phyloP scores from a whole-genome alignment of 2,329 filamentous ascomycete species.

The Capronia coronata region DNA sequence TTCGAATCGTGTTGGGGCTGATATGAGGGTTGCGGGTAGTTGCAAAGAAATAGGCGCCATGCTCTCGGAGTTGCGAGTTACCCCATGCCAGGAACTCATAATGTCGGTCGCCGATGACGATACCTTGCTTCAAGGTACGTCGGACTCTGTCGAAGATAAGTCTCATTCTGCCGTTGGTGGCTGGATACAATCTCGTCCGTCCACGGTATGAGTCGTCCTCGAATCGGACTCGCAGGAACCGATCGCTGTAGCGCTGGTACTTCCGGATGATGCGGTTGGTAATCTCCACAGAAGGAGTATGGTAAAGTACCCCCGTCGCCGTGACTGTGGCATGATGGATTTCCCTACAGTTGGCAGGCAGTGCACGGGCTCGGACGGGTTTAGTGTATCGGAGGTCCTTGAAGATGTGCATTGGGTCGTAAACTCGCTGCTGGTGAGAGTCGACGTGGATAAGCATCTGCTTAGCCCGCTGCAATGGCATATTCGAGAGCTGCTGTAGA shows the following conservation, averaged over 20 bases:
- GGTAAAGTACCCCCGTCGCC: slow-evolving; percentile 73
- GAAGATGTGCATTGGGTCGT: slow-evolving; percentile 69
- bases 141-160: slow-evolving; percentile 69
- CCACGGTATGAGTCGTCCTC: slow-evolving; percentile 62
- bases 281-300: slow-evolving; percentile 71
- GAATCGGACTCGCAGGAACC: slow-evolving; percentile 85
- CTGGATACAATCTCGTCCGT: slow-evolving; percentile 55
- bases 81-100: slow-evolving; percentile 92
- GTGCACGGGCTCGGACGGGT: slow-evolving; percentile 45
- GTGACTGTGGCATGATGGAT: slow-evolving; percentile 74
- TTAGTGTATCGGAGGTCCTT: slow-evolving; percentile 40
- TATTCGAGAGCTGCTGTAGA: slow-evolving; percentile 51
- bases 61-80: slow-evolving; percentile 88
- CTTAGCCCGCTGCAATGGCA: slow-evolving; percentile 51
- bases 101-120: slow-evolving; percentile 70
- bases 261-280: slow-evolving; percentile 80
- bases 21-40: slow-evolving; percentile 51
- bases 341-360: slow-evolving; percentile 67
- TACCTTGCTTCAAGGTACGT: slow-evolving; percentile 67
- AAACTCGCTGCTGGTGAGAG: slow-evolving; percentile 56
- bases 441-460: slow-evolving; percentile 68
- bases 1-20: slow-evolving; percentile 68
- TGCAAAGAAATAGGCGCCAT: slow-evolving; percentile 89
- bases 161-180: slow-evolving; percentile 53
- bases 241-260: slow-evolving; percentile 62